A percentile compares a stretch with the other conserved stretches of the same genome.
These are phyloP conservation scores for Mortierella sp. DNA, from an alignment of 371 early-diverging fungal species.

Conservation along the genomic window DNA sequence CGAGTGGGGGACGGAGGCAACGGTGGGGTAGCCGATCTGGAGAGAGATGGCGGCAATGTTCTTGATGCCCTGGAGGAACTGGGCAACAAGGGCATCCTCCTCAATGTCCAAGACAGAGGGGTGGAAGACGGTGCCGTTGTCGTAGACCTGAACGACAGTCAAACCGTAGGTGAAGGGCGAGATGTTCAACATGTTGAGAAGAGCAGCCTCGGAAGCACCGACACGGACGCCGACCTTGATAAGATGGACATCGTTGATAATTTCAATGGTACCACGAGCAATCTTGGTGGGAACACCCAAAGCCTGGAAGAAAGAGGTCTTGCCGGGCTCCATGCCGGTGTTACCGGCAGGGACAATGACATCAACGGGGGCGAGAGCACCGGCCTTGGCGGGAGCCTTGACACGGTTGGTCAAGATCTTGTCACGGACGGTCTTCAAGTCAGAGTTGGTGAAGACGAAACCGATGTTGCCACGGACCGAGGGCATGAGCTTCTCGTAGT, in stretches of 20 bases:
- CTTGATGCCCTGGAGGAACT: constrained; percentile 84
- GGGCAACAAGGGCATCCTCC: constrained; percentile 83
- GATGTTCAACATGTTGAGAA: constrained; percentile 99
- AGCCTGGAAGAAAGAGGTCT: constrained; percentile 99
- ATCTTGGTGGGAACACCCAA: constrained; percentile 99
- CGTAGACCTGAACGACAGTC: constrained; percentile 94
- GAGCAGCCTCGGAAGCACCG: constrained; percentile 98
- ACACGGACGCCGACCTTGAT: constrained; percentile 95
- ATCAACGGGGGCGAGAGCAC: constrained; percentile 97
- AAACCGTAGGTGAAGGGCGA: constrained; percentile 99
- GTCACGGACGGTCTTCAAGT: constrained; percentile 96
- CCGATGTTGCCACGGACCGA: constrained; percentile 97
- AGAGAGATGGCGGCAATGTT: constrained; percentile 96
- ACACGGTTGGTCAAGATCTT: constrained; percentile 95
- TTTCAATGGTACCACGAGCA: constrained; percentile 99
- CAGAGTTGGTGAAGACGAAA: constrained; percentile 99
- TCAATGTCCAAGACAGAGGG: constrained; percentile 94
- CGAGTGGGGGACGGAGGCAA: constrained; percentile 98
- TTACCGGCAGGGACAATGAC: constrained; percentile 97
- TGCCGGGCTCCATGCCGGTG: constrained; percentile 99
- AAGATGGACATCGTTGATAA: constrained; percentile 95
- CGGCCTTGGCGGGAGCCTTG: constrained; percentile 98
- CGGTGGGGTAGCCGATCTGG: constrained; percentile 92
- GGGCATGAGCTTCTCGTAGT: constrained; percentile 88
- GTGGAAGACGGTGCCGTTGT: constrained; percentile 93